Base-by-base conservation (phyloP, 331 rosid genomes). In the Malus hybrid region DNA sequence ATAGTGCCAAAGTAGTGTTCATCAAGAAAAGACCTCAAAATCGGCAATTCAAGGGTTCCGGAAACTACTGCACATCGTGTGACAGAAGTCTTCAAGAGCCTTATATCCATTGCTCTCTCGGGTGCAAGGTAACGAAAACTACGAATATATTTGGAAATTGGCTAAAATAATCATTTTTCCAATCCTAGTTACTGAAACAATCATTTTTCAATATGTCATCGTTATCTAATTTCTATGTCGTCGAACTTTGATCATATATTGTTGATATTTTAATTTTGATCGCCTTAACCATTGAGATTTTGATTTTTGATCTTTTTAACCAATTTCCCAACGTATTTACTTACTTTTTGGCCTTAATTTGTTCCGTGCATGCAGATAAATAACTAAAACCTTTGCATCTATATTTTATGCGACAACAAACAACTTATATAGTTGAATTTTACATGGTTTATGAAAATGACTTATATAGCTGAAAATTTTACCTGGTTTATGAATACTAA, bases 61-160 rank as follows among this genome's bases (percentile, higher is more conserved):
- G 97, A 72, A 95, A 95, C 81, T 89, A 92, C 70, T 95, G 99
- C 80, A 92, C 96, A 61, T 90, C 99, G 18, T 95, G 99, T 79
- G 97, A 92, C 82, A 86, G 99, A 88, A 83, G 90, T 69, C 99
- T 95, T 69, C 99, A 95, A 85, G 99, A 92, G 70, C 97, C 99
- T 71, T 95, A 85, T 70, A 83, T 87, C 64, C 99, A 95, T 84
- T 95, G 99, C 79, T 95, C 99, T 48, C 93, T 95, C 3, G 91
- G 89, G 24, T 95, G 99, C 89, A 95, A 95, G 99, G 99, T 95
- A 80, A 70, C 29, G 6, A 50, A 50, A 50, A 50, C 56, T 48
- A 50, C n/a, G 1, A 15, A 50, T 50, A 50, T 50, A 50, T 50
- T 50, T 50, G n/a, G n/a, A 50, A 50, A 15, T 50, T 50, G 9